Base-by-base conservation (phyloP, 768 basidiomycete genomes). In the Mycena vitilis region DNA sequence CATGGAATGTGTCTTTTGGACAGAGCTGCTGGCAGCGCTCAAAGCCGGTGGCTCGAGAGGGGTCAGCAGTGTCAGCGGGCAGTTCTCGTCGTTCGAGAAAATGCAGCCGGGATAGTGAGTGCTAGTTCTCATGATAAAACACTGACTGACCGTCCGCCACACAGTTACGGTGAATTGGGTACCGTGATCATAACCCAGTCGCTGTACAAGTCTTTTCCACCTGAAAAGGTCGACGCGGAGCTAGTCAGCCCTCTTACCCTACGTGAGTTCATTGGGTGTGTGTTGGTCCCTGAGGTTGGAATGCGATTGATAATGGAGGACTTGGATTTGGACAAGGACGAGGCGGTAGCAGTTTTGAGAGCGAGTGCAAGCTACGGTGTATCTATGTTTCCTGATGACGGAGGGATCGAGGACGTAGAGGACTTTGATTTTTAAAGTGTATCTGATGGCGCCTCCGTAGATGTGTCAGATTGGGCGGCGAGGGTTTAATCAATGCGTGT, bases 31-130 rank as follows among this genome's bases (percentile, higher is more conserved):
- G 9, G n/a, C n/a, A 8, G 20, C 34, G 13, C 18, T 53, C 40
- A 34, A 55, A 30, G 12, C 15, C 1, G 54, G 10, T 2, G 65
- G 65, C 2, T 47, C 44, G 1, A 18, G 40, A 18, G 15, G 22
- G 2, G 20, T 49, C 16, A 45, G 12, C 11, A 44, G 34, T 9
- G 36, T 30, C 0, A 16, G 5, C 8, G 58, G 42, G 5, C 65
- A 66, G 34, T 66, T 53, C 36, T 22, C 25, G 0, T 38, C 30
- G 1, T 66, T 66, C 30, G 1, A 54, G 0, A 53, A 54, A 16
- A 47, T 22, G 22, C 57, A 55, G 49, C 65, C 58, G 6, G 65
- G 65, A 4, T 66, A 66, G 65, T 66, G 42, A 15, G 65, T 66
- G 45, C 3, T 34, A 25, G n/a, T 44, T 37, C 18, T 34, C n/a